These are phyloP conservation scores for Diaporthe vexans DNA, from an alignment of 2,329 filamentous ascomycete genomes.

Conservation along the genomic window DNA sequence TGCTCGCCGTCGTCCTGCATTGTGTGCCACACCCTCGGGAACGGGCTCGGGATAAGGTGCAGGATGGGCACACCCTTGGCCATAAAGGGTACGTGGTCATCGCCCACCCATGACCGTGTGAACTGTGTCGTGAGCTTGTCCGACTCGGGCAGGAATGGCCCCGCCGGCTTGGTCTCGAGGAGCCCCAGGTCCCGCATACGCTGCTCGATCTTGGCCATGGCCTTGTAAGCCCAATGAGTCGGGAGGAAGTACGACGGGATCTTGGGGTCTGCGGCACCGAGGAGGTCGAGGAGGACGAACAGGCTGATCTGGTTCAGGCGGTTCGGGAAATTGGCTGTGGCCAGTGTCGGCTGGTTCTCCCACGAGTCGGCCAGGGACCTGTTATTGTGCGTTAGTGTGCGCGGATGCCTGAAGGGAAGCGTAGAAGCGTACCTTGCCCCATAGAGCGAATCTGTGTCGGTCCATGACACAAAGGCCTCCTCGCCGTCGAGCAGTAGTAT, in stretches of 20 bases:
- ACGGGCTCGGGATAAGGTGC: constrained; percentile 88
- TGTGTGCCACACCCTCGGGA: constrained; percentile 89
- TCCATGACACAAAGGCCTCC: constrained; percentile 90
- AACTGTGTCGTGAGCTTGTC: constrained; percentile 67
- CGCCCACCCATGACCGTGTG: constrained; percentile 71
- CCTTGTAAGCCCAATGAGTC: constrained; percentile 79
- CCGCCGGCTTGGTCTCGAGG: constrained; percentile 61
- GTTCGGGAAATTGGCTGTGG: constrained; percentile 80
- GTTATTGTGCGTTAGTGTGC: neutral
- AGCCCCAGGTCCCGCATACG: constrained; percentile 68
- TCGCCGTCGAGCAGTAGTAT: constrained; percentile 93
- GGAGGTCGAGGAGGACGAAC: constrained; percentile 67
- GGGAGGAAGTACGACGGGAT: constrained; percentile 75
- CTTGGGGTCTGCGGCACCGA: constrained; percentile 69
- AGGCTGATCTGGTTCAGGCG: constrained; percentile 85
- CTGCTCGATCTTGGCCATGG: constrained; percentile 69
- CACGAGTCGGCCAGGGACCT: constrained; percentile 84
- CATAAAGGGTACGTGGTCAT: constrained; percentile 96
- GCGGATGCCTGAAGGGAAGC: neutral
- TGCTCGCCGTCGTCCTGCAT: constrained; percentile 87
- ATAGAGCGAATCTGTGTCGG: constrained; percentile 85
- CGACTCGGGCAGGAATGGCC: constrained; percentile 75
- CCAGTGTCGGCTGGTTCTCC: constrained; percentile 78
- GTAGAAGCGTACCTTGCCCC: constrained; percentile 76
- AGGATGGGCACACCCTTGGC: constrained; percentile 86